phyloP scores from a whole-genome alignment of 2,329 filamentous ascomycete genomes.

The Penicillium brasilianum region DNA sequence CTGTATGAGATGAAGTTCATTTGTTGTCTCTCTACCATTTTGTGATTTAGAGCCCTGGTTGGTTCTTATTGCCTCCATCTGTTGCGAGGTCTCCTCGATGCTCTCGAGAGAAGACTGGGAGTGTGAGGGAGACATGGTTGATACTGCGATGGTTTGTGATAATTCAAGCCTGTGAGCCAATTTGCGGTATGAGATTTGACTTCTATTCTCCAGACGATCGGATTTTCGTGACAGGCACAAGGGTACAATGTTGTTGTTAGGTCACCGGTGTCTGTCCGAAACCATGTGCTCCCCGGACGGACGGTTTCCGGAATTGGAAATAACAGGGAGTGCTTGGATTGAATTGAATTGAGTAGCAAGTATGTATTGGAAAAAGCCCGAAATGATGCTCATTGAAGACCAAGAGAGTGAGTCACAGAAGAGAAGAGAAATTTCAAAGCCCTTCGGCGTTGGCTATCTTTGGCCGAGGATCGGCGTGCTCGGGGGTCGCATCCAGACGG shows the following conservation, averaged over 20 bases:
- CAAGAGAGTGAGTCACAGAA: constrained; percentile 23
- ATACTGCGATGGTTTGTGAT: not conserved
- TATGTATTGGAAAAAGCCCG: not conserved
- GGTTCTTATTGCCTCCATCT: constrained; percentile 18
- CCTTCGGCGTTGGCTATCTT: constrained; percentile 20
- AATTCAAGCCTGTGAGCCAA: not conserved
- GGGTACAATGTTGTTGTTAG: not conserved
- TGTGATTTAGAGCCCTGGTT: constrained; percentile 23
- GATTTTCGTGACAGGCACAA: not conserved
- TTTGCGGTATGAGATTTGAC: not conserved
- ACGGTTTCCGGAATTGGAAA: not conserved
- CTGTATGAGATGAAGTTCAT: constrained; percentile 37
- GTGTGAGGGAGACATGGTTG: constrained; percentile 20
- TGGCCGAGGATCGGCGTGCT: constrained; percentile 27
- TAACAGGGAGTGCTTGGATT: constrained; percentile 11
- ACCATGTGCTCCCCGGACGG: constrained; percentile 7
- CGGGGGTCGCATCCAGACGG: constrained; percentile 3
- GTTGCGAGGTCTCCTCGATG: constrained; percentile 18
- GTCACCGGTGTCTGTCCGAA: constrained; percentile 18
- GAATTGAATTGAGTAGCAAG: constrained; percentile 10
- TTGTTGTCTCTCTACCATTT: constrained; percentile 20
- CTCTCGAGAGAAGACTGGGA: constrained; percentile 19
- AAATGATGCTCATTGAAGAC: constrained; percentile 5
- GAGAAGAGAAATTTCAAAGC: constrained; percentile 10
- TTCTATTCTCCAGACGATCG: not conserved